Evolutionary conservation across 139 green algal genomes (phyloP).

Genomic region (Picochlorum sp.): DNA sequence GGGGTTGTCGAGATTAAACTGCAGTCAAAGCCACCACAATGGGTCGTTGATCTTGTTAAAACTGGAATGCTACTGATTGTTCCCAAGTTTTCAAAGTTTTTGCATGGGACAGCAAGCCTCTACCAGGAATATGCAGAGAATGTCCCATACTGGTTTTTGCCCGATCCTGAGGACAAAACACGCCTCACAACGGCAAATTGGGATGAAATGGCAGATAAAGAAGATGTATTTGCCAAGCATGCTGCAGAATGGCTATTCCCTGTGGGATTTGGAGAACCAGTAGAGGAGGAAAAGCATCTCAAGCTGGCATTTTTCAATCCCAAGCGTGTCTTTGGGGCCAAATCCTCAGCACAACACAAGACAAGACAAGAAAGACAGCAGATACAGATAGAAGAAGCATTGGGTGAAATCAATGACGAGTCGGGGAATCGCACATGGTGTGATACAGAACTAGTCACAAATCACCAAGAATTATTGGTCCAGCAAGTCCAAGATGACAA

Average conservation of each 20-base stretch:
- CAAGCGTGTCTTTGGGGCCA: background rate
- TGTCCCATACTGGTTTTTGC: slow-evolving; percentile 62
- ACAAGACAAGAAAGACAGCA: background rate
- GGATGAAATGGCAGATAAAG: slow-evolving; percentile 48
- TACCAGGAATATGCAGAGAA: slow-evolving; percentile 20
- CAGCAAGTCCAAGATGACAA: background rate
- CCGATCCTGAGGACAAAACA: slow-evolving; percentile 20
- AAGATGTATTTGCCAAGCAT: slow-evolving; percentile 6
- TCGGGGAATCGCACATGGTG: background rate
- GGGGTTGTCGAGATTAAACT: slow-evolving; percentile 87
- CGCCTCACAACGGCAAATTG: slow-evolving; percentile 42
- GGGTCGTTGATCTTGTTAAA: slow-evolving; percentile 37
- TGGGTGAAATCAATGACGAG: background rate
- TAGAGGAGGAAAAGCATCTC: background rate
- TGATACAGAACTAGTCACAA: background rate
- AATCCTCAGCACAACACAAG: background rate
- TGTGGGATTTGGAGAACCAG: background rate
- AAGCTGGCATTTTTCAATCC: background rate
- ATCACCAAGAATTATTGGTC: background rate
- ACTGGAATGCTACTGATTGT: slow-evolving; percentile 55
- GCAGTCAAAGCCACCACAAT: slow-evolving; percentile 33
- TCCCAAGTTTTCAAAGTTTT: slow-evolving; percentile 78
- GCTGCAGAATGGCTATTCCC: slow-evolving; percentile 16
- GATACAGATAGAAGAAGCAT: background rate
- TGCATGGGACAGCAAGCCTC: slow-evolving; percentile 47